Evolutionary conservation across 129 eudicot genomes (phyloP).

Genomic region (Lactuca saligna): DNA sequence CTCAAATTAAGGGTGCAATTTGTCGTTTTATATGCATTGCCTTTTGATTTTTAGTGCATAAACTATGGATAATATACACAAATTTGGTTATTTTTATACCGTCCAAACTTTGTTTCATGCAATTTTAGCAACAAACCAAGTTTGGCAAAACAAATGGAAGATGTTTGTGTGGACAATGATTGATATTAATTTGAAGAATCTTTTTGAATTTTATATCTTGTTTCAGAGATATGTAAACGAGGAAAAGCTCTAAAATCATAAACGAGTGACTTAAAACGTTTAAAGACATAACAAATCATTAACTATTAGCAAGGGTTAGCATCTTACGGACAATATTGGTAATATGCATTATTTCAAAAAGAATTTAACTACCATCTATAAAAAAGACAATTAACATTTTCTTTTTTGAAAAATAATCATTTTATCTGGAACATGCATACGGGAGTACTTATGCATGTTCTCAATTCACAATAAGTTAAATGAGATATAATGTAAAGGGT

Average conservation of each 20-base stretch:
- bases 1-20: constrained; percentile 24
- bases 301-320: not conserved
- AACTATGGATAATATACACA: constrained; percentile 26
- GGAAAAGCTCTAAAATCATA: not conserved
- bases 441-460: too few species aligned
- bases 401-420: too few species aligned
- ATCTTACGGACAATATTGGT: not conserved
- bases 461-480: too few species aligned
- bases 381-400: too few species aligned
- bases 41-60: constrained; percentile 36
- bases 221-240: constrained; percentile 7
- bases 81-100: constrained; percentile 32
- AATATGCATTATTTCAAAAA: not conserved
- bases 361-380: too few species aligned
- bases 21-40: constrained; percentile 29
- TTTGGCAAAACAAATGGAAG: constrained; percentile 29
- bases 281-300: not conserved
- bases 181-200: constrained; percentile 29
- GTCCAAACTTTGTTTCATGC: constrained; percentile 38
- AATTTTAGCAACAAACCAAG: constrained; percentile 34
- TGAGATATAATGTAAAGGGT: too few species aligned
- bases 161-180: constrained; percentile 33
- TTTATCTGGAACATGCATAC: too few species aligned
- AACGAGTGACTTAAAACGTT: not conserved
- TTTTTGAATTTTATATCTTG: constrained; percentile 3